Evolutionary conservation across 139 green algal species (phyloP).

Genomic region (Yamagishiella unicocca): DNA sequence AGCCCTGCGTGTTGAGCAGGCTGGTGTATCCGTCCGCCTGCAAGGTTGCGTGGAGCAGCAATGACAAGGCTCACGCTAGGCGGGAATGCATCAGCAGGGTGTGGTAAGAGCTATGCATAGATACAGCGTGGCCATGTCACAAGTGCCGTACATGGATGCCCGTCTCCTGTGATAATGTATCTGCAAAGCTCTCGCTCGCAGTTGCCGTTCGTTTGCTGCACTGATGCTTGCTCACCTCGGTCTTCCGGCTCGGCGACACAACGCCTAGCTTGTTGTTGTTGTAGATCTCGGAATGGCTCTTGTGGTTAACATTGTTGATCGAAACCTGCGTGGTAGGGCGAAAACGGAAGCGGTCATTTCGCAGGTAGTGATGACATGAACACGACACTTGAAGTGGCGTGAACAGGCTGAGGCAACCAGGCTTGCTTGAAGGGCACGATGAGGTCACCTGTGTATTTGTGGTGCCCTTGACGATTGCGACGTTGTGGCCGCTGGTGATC

Average conservation of each 20-base stretch:
- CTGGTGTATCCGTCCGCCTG: conserved; percentile 44
- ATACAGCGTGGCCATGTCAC: no score
- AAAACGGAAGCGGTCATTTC: not conserved
- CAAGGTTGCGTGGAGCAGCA: no score
- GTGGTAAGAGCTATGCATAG: no score
- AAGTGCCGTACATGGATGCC: no score
- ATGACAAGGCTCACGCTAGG: no score
- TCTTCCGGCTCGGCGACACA: no score
- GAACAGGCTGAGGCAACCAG: not conserved
- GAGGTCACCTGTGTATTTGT: conserved; percentile 18
- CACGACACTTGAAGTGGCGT: not conserved
- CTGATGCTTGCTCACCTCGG: not conserved
- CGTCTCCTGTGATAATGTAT: no score
- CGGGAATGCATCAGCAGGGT: no score
- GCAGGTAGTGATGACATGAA: not conserved
- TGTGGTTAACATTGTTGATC: conserved; percentile 47
- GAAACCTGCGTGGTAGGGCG: conserved; percentile 12
- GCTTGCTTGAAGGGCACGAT: not conserved
- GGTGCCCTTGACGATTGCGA: conserved; percentile 38
- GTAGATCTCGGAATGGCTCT: not conserved
- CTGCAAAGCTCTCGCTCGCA: no score
- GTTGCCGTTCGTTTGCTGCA: no score
- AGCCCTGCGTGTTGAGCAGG: conserved; percentile 46
- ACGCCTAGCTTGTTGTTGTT: conserved; percentile 28
- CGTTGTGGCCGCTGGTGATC: conserved; percentile 40